Base-by-base conservation (phyloP, 495 filamentous ascomycete genomes). In the Hypoxylon crocopeplum region DNA sequence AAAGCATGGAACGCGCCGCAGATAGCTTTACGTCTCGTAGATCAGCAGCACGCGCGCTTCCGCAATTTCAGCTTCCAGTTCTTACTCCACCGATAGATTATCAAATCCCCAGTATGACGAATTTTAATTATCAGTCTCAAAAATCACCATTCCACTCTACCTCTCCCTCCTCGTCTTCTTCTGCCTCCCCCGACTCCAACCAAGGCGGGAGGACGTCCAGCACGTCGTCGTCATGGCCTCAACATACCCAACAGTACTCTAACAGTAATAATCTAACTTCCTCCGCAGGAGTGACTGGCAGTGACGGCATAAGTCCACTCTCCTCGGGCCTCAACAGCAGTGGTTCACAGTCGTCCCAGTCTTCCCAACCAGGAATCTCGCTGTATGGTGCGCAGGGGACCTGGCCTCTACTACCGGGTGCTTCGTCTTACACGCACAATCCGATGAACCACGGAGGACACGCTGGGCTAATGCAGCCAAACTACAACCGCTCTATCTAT, bases 221-320 rank as follows among this genome's bases (percentile, higher is more conserved):
- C n/a, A 16, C 13, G 34, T 7, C 32, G 12, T 38, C n/a, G 15
- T 13, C n/a, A 2, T 3, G 15, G 7, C 4, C 34, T 5, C 34
- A 19, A 38, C 5, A 16, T 19, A 38, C 4, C 15, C 34, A 5
- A 38, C 38, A 27, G 30, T 53, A 41, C 21, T 3, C 20, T 48
- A 27, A 22, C 27, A 42, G 32, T 79, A 69, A 77, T 86, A 29
- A 61, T 78, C 76, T 80, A 59, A 80, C 74, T 49, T 59, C 62
- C 36, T 56, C 52, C 22, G 42, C 68, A 78, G 75, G 75, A 64
- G 70, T 65, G 58, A 53, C 70, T 45, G 75, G 83, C n/a, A 79
- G 79, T 46, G 89, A 92, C 55, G 78, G 80, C 30, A 69, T 87
- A 44, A 86, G 80, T 64, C 84, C 86, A 19, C 69, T 80, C 49